phyloP scores from a whole-genome alignment of 2,329 filamentous ascomycete species.

The Ascochyta koolunga region DNA sequence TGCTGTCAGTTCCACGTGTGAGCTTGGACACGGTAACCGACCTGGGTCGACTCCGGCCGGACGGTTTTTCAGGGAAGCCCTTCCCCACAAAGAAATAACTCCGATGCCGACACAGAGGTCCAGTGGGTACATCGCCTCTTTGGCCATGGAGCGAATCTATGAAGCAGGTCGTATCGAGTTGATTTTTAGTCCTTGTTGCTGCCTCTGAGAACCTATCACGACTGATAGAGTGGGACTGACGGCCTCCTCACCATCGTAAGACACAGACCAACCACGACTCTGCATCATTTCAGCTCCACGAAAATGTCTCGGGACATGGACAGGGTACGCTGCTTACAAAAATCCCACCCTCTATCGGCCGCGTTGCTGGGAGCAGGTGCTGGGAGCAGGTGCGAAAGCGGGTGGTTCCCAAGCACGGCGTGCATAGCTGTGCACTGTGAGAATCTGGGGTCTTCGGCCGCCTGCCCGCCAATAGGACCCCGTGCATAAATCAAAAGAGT shows the following conservation, averaged over 20 bases:
- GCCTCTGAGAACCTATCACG: neutral
- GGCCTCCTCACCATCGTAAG: no score
- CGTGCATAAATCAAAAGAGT: neutral
- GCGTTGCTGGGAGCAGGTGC: neutral
- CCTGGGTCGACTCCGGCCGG: neutral
- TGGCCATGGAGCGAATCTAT: neutral
- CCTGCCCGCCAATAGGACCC: neutral
- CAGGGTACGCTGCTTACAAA: neutral
- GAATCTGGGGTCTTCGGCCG: slow-evolving; percentile 2
- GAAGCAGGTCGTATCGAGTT: neutral
- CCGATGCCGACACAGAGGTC: slow-evolving; percentile 18
- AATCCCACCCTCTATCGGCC: neutral
- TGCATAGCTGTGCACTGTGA: neutral
- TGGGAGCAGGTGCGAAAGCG: neutral
- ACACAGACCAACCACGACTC: neutral
- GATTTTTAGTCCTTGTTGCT: neutral
- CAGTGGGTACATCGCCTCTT: slow-evolving; percentile 3
- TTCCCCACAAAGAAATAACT: slow-evolving; percentile 21
- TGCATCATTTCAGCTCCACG: neutral
- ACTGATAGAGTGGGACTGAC: no score
- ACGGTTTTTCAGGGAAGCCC: slow-evolving; percentile 5
- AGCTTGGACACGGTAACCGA: slow-evolving; percentile 9
- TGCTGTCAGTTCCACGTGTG: slow-evolving; percentile 5
- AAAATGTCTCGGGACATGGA: neutral
- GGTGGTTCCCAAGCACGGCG: neutral